Evolutionary conservation across 306 rosid genomes (phyloP).

Genomic region (Arachis stenosperma): DNA sequence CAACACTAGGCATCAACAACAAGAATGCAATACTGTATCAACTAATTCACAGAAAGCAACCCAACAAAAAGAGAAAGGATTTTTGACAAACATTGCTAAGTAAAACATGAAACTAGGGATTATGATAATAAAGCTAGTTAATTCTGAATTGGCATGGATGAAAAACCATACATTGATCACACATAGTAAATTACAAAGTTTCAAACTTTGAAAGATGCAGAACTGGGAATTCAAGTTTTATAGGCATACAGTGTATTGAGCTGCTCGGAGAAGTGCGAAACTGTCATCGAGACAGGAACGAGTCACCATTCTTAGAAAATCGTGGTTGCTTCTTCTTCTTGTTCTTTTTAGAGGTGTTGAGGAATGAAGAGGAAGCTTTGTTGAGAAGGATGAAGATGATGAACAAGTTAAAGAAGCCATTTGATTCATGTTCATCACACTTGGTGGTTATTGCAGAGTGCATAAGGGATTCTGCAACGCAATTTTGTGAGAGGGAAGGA

Average conservation of each 20-base stretch:
- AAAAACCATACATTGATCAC: conserved; percentile 14
- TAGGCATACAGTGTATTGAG: conserved; percentile 66
- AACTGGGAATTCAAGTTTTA: conserved; percentile 13
- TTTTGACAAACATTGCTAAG: conserved; percentile 22
- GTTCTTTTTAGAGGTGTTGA: conserved; percentile 31
- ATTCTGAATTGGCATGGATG: neutral
- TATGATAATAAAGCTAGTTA: neutral
- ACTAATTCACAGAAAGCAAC: conserved; percentile 8
- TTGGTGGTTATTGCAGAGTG: neutral
- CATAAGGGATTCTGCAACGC: conserved; percentile 26
- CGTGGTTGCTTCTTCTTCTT: conserved; percentile 22
- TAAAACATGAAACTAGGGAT: neutral
- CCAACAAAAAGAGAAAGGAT: conserved; percentile 7
- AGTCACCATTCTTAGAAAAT: conserved; percentile 49
- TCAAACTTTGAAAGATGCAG: neutral
- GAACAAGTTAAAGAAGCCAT: conserved; percentile 55
- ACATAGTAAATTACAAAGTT: neutral
- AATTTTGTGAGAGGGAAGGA: neutral
- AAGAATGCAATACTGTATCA: neutral
- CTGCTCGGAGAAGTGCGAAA: conserved; percentile 77
- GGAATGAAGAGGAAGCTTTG: conserved; percentile 40
- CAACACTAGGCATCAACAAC: too few species aligned
- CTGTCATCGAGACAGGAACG: conserved; percentile 67
- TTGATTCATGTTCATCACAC: neutral
- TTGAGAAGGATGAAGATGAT: conserved; percentile 45